Evolutionary conservation across 352 stramenopile species (phyloP).

Genomic region (Pythium folliculosum): DNA sequence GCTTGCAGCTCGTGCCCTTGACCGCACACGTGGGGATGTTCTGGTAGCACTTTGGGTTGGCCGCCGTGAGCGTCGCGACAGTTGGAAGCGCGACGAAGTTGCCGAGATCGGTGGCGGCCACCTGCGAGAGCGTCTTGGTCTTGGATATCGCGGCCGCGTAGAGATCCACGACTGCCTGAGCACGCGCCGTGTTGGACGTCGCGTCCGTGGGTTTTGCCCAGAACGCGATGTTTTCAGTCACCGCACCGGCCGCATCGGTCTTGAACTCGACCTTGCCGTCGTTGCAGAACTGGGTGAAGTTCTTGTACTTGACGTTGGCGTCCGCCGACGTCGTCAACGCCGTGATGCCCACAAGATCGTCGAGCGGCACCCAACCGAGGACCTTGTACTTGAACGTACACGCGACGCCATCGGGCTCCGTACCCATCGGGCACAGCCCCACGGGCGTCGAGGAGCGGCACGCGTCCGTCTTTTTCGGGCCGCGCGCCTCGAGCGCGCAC

Average conservation of each 20-base stretch:
- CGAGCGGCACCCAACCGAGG: constrained; percentile 70
- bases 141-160: constrained; percentile 35
- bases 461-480: constrained; percentile 7
- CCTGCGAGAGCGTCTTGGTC: neutral
- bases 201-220: constrained; percentile 54
- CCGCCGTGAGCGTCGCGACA: constrained; percentile 35
- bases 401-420: constrained; percentile 55
- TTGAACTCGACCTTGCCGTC: constrained; percentile 49
- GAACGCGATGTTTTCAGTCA: constrained; percentile 52
- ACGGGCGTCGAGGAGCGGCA: constrained; percentile 48
- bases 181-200: constrained; percentile 46
- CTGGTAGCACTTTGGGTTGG: constrained; percentile 72
- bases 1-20: constrained; percentile 48
- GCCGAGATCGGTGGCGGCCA: constrained; percentile 2
- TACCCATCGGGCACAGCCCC: constrained; percentile 54
- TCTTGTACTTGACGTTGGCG: constrained; percentile 19
- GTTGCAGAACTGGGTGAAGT: constrained; percentile 51
- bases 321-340: constrained; percentile 34
- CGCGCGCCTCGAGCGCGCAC: constrained; percentile 46
- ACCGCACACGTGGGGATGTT: constrained; percentile 57
- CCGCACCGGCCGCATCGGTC: constrained; percentile 28
- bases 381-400: constrained; percentile 82
- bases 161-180: constrained; percentile 44
- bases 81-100: constrained; percentile 50
- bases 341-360: constrained; percentile 82